A percentile compares a stretch with the other conserved stretches of the same genome.
phyloP scores from a whole-genome alignment of 2,329 filamentous ascomycete species.

The Neonectria ditissima region DNA sequence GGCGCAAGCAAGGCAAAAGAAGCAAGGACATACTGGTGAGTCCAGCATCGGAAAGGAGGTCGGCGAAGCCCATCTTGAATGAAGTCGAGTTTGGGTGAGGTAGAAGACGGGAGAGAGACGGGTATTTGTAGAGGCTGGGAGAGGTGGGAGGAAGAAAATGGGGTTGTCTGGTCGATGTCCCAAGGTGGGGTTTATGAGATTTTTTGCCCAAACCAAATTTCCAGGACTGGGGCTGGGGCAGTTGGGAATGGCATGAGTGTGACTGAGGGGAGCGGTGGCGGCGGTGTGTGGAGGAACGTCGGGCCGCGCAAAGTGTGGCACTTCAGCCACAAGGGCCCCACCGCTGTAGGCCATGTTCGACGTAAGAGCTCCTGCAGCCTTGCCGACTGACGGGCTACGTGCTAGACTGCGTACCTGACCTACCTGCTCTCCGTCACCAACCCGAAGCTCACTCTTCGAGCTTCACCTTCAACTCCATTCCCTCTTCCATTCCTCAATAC shows the following conservation, averaged over 20 bases:
- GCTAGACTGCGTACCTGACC: slow-evolving; percentile 7
- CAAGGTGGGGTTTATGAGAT: slow-evolving; percentile 57
- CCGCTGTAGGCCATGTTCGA: slow-evolving; percentile 41
- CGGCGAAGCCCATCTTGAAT: slow-evolving; percentile 75
- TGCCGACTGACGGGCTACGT: slow-evolving; percentile 26
- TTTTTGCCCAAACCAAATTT: slow-evolving; percentile 50
- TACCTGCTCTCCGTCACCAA: slow-evolving; percentile 9
- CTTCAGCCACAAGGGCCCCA: slow-evolving; percentile 7
- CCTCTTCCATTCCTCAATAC: slow-evolving; percentile 24
- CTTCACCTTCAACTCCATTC: slow-evolving; percentile 24
- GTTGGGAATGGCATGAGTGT: slow-evolving; percentile 29
- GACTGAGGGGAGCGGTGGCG: slow-evolving; percentile 40
- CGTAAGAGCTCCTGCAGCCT: slow-evolving; percentile 57
- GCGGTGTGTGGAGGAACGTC: slow-evolving; percentile 33
- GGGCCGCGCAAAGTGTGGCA: slow-evolving; percentile 29
- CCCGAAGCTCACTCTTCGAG: slow-evolving; percentile 24
- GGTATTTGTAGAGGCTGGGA: slow-evolving; percentile 47
- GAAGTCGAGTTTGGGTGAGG: slow-evolving; percentile 42
- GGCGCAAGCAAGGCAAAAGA: slow-evolving; percentile 41
- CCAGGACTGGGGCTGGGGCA: slow-evolving; percentile 43
- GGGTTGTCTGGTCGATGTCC: slow-evolving; percentile 53
- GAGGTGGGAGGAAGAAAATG: slow-evolving; percentile 48
- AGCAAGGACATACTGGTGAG: slow-evolving; percentile 56
- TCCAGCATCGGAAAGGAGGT: slow-evolving; percentile 75
- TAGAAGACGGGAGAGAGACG: slow-evolving; percentile 38